Evolutionary conservation across 116 monocot species (phyloP), one percentile per base, ranked within the genome.

Genomic region (Cymodocea nodosa): DNA sequence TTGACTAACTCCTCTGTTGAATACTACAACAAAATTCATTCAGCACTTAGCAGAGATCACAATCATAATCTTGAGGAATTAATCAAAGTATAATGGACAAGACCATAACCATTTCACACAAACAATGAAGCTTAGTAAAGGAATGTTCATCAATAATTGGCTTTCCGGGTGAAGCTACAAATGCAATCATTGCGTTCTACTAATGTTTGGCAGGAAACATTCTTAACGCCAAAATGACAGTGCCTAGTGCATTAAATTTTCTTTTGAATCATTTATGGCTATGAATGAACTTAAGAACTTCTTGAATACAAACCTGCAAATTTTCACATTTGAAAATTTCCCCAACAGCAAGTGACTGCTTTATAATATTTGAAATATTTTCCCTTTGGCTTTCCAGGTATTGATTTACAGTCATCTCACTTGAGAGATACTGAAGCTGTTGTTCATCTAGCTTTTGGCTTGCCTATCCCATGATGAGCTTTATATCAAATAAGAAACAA

Each of bases 311-410:
- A 22, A 89, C 98, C 92, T 92, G 78, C 36, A 98, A 65, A 82
- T 92, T 80, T 81, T 98, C 98, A 74, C 72, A 37, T 65, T 84
- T 84, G 77, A 91, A 98, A 73, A 98, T 89, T 70, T 92, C 88
- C 30, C 82, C 84, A 71, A 92, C 82, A 71, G 84, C 92, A 60
- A 98, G 56, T 88, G 86, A 92, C 78, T 98, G 91, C 80, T 82
- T 98, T 77, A 87, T 75, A 55, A 92, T 79, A 67, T 75, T 75
- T 30, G 74, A 73, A 40, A 98, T 86, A 62, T 82, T 85, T 23
- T 82, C 89, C 66, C 73, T 89, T 61, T 98, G 82, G 37, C 67
- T 80, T 63, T 92, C 78, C 2, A 98, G 76, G 78, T 78, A 98
- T 54, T 80, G 76, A 54, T 75, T 81, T 25, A 92, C 89, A 70